Evolutionary conservation across 2,329 filamentous ascomycete species (phyloP), one percentile per base, ranked within the genome.

Genomic region (Paraphaeosphaeria minitans): DNA sequence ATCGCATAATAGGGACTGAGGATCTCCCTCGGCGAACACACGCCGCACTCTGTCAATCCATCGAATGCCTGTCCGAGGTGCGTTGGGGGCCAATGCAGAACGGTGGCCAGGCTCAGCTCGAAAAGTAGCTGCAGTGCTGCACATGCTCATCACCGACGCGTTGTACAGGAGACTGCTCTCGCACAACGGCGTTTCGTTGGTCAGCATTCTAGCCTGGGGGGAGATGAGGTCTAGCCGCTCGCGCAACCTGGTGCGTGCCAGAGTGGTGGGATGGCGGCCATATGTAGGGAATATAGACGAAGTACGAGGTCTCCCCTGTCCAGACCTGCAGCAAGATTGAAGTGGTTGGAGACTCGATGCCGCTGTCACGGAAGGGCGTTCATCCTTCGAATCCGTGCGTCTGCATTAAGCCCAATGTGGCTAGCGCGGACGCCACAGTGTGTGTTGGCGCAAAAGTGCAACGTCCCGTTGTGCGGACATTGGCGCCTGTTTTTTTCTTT

Each of bases 241-340:
- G 54, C 55, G 21, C 47, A 46, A 56, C 47, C 19, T 27, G 61
- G 33, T 52, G 37, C 39, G 56, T 53, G 55, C 62, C 64, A 54
- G 50, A 45, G 51, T 42, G 50, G 49, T 64, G 61, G 64, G 50
- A 59, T 49, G 53, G 50, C 57, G 53, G 55, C 39, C 56, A 41
- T 54, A 62, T 60, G 58, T 62, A 69, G 66, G 66, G 63, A 47
- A 57, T 58, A 19, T 46, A 69, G 66, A 64, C 65, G 67, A 67
- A 64, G 68, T 59, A 70, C 63, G 66, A 66, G 29, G 39, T 46
- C 55, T 42, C 29, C 49, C 56, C 49, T 55, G 55, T 47, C 52
- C 49, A 14, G 58, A 53, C 57, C 55, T 58, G 52, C 60, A 53
- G 31, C 24, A 35, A 43, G 56, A 48, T 50, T 16, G 47, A 37